A percentile compares a stretch with the other conserved stretches of the same genome.
Conservation (phyloP, 2,329 filamentous ascomycete species). For the Alternaria longipes region DNA sequence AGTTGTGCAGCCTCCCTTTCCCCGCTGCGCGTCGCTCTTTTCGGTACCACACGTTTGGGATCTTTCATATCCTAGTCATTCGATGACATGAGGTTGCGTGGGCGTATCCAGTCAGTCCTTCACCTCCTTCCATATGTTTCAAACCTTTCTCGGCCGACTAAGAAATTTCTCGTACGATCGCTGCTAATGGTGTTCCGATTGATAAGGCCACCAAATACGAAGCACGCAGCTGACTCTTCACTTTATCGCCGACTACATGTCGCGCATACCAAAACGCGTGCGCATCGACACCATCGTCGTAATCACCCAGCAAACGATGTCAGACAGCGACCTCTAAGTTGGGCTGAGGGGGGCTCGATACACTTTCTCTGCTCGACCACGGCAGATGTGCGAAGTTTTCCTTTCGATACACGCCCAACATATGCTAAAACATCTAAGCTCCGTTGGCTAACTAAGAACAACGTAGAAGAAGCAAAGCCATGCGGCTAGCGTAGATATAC, state of each 20-base stretch:
- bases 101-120: neutral
- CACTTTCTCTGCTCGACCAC: constrained; percentile 2
- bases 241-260: neutral
- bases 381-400: neutral
- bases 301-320: constrained; percentile 2
- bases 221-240: neutral
- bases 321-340: constrained; percentile 8
- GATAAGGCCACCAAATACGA: constrained; percentile 5
- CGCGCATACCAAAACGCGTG: constrained; percentile 1
- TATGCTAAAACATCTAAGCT: constrained; percentile 2
- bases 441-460: constrained; percentile 5
- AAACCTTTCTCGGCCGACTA: neutral
- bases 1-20: constrained; percentile 6
- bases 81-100: neutral
- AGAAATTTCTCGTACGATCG: neutral
- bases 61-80: neutral
- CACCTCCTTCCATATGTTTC: neutral
- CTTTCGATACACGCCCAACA: constrained; percentile 8
- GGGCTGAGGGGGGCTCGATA: neutral
- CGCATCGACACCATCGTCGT: neutral
- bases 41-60: constrained; percentile 12
- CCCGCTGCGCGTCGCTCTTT: constrained; percentile 11
- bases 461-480: constrained; percentile 12
- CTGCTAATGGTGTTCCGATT: neutral
- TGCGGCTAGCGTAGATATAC: constrained; percentile 6